Conservation (phyloP, 2,329 filamentous ascomycete species). For the Clarireedia hainanense region DNA sequence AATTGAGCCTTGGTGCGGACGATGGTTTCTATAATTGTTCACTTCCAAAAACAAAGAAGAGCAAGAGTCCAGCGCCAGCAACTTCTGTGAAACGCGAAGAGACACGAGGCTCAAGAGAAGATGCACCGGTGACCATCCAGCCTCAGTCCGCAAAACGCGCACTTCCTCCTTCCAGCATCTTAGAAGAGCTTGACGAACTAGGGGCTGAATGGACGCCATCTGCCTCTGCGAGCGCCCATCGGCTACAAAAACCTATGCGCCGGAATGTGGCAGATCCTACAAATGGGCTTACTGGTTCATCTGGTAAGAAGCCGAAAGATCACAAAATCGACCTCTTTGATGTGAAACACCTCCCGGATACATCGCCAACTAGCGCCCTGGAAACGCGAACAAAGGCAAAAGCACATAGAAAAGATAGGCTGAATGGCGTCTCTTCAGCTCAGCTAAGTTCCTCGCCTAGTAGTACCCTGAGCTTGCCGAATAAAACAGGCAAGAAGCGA, state of each 20-base stretch:
- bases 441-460: background rate
- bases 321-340: background rate
- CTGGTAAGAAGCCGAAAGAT: background rate
- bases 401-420: background rate
- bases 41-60: background rate
- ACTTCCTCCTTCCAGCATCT: background rate
- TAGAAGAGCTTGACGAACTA: constrained; percentile 7
- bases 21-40: constrained; percentile 20
- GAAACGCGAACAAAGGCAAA: background rate
- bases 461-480: background rate
- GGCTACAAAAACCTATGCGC: background rate
- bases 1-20: constrained; percentile 21
- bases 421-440: background rate
- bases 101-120: background rate
- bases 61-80: background rate
- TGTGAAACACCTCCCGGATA: constrained; percentile 1
- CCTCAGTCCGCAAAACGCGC: background rate
- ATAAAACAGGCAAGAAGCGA: background rate
- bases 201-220: background rate
- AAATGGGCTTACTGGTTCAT: background rate
- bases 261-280: background rate
- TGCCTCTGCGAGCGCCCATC: background rate
- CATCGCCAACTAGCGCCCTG: constrained; percentile 2
- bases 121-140: background rate
- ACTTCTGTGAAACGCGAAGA: background rate